Evolutionary conservation across 192 early-diverging fungal genomes (phyloP), one percentile per base, ranked within the genome.

Genomic region (Lunasporangiospora selenospora): DNA sequence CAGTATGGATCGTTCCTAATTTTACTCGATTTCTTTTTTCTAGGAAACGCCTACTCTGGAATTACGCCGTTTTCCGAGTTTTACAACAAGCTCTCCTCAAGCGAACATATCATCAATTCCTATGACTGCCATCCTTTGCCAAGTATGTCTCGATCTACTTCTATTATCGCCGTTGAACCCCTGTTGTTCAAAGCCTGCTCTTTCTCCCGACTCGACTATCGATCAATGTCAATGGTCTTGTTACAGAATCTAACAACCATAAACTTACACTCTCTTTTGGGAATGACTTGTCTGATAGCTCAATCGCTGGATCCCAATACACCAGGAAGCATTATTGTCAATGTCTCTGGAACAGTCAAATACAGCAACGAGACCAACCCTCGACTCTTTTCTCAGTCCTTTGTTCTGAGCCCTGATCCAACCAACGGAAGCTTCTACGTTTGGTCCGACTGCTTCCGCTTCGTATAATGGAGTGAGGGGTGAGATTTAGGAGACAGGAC

Each of bases 51-150:
- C 1, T 80, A 65, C 42, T 65, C 70, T 19, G 82, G 82, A 39
- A 66, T 67, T 29, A 56, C 53, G 30, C 77, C 67, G n/a, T 84
- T 67, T 41, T 53, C 70, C 3, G 77, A 81, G 37, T 81, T 84
- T 40, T 65, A 69, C 10, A 76, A 59, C 23, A 75, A 66, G 24
- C 18, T 84, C 34, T 47, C 82, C 9, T 34, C 37, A n/a, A 77
- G 70, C 0, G 65, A 70, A 24, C 82, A 84, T 47, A 62, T 64
- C 11, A 24, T 84, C 15, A 65, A 73, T 29, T 38, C 65, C 3
- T 84, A 80, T 21, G 78, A 84, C 54, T 78, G 80, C 30, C 82
- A 84, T 18, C 82, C 82, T n/a, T 32, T 84, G 30, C 65, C 77
- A 51, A 64, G 81, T 82, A 77, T 18, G 58, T n/a, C n/a, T n/a